These are phyloP conservation scores for Haematococcus sp. DNA, from an alignment of 139 green algal genomes.

Conservation along the genomic window DNA sequence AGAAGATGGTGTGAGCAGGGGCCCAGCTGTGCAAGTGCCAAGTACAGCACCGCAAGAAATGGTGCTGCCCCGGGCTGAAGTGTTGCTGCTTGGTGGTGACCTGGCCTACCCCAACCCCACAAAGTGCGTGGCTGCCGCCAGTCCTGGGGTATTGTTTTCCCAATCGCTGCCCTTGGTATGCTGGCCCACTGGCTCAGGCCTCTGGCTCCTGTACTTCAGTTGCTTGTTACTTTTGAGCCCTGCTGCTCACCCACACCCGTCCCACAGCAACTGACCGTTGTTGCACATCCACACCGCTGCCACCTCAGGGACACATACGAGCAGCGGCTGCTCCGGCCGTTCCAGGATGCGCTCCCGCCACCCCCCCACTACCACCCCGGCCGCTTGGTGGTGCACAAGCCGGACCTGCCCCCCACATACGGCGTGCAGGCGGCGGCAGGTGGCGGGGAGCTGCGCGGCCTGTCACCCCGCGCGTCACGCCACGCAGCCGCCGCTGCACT, in stretches of 20 bases:
- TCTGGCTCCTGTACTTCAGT: too few species aligned
- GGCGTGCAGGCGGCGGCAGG: constrained; percentile 27
- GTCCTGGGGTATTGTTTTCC: neutral
- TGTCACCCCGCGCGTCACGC: constrained; percentile 31
- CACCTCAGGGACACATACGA: constrained; percentile 70
- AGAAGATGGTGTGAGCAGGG: too few species aligned
- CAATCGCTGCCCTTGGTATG: neutral
- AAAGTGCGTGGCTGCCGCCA: neutral
- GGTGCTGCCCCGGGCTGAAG: constrained; percentile 56
- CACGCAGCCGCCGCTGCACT: constrained; percentile 38
- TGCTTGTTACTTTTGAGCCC: too few species aligned
- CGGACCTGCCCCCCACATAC: constrained; percentile 51
- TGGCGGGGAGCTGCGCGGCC: constrained; percentile 15
- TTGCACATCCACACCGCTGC: too few species aligned
- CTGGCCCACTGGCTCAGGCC: too few species aligned
- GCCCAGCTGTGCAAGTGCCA: neutral
- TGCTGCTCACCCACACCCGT: too few species aligned
- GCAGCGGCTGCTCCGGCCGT: constrained; percentile 73
- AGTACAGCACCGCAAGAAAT: neutral
- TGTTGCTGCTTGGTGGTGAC: constrained; percentile 83
- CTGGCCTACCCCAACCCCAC: constrained; percentile 85
- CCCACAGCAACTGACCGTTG: too few species aligned
- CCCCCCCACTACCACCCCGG: constrained; percentile 69
- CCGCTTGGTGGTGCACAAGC: constrained; percentile 80
- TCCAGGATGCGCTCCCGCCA: constrained; percentile 77